Percentiles rank a stretch among this genome's conserved stretches.
These are phyloP conservation scores for Penicillium bovifimosum DNA, from an alignment of 495 filamentous ascomycete species.

Conservation along the genomic window DNA sequence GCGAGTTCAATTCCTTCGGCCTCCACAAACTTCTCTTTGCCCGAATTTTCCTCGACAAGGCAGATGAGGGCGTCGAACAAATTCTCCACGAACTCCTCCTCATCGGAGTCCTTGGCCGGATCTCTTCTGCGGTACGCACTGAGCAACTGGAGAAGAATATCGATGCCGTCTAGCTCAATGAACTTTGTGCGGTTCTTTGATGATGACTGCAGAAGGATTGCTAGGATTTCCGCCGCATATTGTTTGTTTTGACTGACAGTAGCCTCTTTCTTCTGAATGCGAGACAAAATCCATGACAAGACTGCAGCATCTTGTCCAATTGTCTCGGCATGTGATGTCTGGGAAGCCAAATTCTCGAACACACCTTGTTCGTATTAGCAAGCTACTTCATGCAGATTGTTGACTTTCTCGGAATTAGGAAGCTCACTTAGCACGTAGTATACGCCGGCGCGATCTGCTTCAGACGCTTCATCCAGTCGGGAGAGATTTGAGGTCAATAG, in stretches of 20 bases:
- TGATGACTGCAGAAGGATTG: slow-evolving; percentile 75
- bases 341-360: slow-evolving; percentile 80
- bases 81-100: slow-evolving; percentile 93
- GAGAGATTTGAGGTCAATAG: slow-evolving; percentile 78
- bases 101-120: slow-evolving; percentile 77
- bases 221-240: slow-evolving; percentile 86
- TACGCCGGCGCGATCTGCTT: slow-evolving; percentile 74
- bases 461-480: slow-evolving; percentile 74
- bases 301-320: slow-evolving; percentile 63
- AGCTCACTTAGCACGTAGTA: slow-evolving; percentile 70
- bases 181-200: slow-evolving; percentile 57
- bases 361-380: slow-evolving; percentile 44
- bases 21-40: slow-evolving; percentile 79
- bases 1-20: slow-evolving; percentile 89
- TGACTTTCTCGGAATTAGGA: not conserved
- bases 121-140: slow-evolving; percentile 87
- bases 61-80: slow-evolving; percentile 80
- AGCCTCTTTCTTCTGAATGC: slow-evolving; percentile 59
- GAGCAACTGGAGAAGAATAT: slow-evolving; percentile 75
- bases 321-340: slow-evolving; percentile 56
- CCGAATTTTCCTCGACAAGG: slow-evolving; percentile 65
- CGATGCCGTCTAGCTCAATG: slow-evolving; percentile 64
- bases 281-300: slow-evolving; percentile 68
- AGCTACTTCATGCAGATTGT: not conserved
- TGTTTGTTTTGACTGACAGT: slow-evolving; percentile 83